phyloP scores from a whole-genome alignment of 169 alveolate species.

The Plasmodium relictum region DNA sequence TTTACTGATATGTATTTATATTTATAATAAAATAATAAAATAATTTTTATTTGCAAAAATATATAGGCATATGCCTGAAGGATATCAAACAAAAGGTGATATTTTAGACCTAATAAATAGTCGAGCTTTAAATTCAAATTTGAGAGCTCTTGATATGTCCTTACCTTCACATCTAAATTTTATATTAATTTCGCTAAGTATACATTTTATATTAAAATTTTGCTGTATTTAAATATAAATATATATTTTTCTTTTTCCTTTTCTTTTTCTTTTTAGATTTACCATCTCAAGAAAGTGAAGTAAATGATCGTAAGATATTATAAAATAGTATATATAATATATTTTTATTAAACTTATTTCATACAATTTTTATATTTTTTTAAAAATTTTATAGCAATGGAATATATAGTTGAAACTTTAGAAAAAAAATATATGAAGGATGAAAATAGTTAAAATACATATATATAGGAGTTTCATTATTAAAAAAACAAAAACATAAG shows the following conservation, averaged over 20 bases:
- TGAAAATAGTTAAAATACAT: constrained; percentile 32
- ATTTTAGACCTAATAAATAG: constrained; percentile 52
- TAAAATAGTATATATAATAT: constrained; percentile 5
- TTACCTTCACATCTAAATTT: constrained; percentile 54
- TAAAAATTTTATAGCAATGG: constrained; percentile 58
- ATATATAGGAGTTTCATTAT: neutral
- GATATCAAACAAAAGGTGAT: constrained; percentile 68
- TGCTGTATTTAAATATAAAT: neutral
- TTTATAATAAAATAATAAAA: neutral
- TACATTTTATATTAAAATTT: neutral
- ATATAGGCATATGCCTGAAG: constrained; percentile 69
- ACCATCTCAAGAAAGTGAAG: constrained; percentile 26
- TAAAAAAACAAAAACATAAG: constrained; percentile 7
- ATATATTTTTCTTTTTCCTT: neutral
- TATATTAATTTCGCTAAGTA: constrained; percentile 62
- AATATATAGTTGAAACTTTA: constrained; percentile 61
- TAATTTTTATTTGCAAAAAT: neutral
- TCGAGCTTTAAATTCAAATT: constrained; percentile 35
- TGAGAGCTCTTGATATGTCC: constrained; percentile 60
- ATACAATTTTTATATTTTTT: constrained; percentile 2
- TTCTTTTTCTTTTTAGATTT: constrained; percentile 10
- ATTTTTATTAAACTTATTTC: constrained; percentile 6
- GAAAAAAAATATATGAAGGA: constrained; percentile 72
- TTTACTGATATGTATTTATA: neutral
- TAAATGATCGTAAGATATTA: constrained; percentile 33